Evolutionary conservation across 1,284 basidiomycete species (phyloP).

Genomic region (Flammula alnicola): DNA sequence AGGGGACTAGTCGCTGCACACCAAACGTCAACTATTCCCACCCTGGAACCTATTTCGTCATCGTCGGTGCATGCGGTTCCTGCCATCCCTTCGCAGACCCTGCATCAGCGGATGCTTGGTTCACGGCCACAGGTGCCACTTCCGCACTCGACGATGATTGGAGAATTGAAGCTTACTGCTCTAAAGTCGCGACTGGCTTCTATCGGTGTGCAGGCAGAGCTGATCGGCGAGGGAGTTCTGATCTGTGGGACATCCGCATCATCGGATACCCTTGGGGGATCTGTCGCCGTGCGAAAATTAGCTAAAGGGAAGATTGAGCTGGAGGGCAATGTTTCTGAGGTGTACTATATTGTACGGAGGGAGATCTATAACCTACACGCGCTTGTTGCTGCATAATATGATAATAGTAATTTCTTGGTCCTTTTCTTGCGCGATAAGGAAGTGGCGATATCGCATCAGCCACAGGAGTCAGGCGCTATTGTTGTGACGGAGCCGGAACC

Average conservation of each 20-base stretch:
- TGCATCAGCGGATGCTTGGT: constrained; percentile 55
- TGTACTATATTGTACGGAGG: constrained; percentile 85
- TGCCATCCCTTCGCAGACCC: constrained; percentile 27
- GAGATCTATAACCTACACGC: constrained; percentile 92
- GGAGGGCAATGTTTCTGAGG: constrained; percentile 86
- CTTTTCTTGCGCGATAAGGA: constrained; percentile 10
- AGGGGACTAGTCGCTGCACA: constrained; percentile 84
- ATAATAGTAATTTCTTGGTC: constrained; percentile 12
- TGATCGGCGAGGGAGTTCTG: constrained; percentile 94
- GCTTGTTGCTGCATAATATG: constrained; percentile 64
- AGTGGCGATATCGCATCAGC: no score
- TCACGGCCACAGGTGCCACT: constrained; percentile 62
- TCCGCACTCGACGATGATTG: constrained; percentile 92
- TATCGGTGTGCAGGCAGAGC: constrained; percentile 84
- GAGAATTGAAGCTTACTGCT: constrained; percentile 88
- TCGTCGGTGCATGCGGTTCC: constrained; percentile 33
- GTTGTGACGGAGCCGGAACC: constrained; percentile 11
- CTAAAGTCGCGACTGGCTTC: constrained; percentile 79
- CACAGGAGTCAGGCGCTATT: no score
- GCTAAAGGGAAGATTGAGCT: constrained; percentile 84
- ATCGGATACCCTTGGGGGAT: constrained; percentile 62
- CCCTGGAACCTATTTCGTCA: constrained; percentile 61
- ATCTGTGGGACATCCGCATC: constrained; percentile 77
- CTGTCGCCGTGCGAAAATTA: constrained; percentile 88
- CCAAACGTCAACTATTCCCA: constrained; percentile 77